Base-by-base conservation (phyloP, 306 rosid species). In the Gleditsia sinensis region DNA sequence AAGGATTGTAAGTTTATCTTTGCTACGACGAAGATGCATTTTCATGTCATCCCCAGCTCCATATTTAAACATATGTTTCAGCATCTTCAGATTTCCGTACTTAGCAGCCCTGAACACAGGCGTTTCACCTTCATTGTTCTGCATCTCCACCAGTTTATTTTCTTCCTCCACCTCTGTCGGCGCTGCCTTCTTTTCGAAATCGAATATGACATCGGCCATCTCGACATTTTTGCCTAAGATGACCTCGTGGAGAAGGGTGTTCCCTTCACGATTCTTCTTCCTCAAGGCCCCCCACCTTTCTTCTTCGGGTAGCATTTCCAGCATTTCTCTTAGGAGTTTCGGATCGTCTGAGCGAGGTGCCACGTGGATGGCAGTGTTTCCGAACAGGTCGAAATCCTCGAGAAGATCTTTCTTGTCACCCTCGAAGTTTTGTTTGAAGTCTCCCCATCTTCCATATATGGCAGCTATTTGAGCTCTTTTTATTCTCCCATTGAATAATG, bases 81-180 rank as follows among this genome's bases (percentile, higher is more conserved):
- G 1, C 54, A 19, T 19, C 24, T 6, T 7, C 23, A 49, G 19
- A 3, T 67, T 75, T 0, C 80, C 80, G 16, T 20, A 16, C 72
- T 30, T 67, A 0, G 74, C 80, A 3, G 74, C 74, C 20, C 65
- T 32, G 46, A 66, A 75, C 13, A 75, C 6, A 2, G 80, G 80
- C 2, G 68, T 67, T 75, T 67, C 80, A 20, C 80, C 80, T 7
- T 24, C 17, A 3, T 5, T 0, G 50, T 75, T 36, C 5, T 75
- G 28, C 0, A 1, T 49, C 55, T 49, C 55, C 55, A 49, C 0
- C 24, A 49, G 2, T 1, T 40, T 16, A 14, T 40, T 16, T 0
- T 40, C n/a, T 16, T 40, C n/a, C 46, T 40, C 46, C 16, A 8
- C 0, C 46, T 0, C 2, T 16, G 3, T 3, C 46, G 3, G 16